Conservation (phyloP, 1,284 basidiomycete genomes). For the Cryptococcus floricola region DNA sequence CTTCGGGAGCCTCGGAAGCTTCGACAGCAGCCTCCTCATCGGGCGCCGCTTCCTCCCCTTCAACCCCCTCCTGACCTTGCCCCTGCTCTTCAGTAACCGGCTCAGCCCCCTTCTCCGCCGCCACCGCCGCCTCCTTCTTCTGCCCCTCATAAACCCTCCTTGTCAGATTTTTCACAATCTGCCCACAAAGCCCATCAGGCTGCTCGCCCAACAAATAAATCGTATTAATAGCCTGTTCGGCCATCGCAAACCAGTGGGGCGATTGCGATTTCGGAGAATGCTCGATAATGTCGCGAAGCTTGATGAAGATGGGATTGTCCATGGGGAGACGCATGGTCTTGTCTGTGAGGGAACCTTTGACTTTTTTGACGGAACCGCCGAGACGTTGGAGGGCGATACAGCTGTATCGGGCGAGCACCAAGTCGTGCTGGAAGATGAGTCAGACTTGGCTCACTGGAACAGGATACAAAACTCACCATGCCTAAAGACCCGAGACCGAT, state of each 20-base stretch:
- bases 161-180: conserved; percentile 77
- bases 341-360: conserved; percentile 90
- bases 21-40: conserved; percentile 20
- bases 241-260: conserved; percentile 93
- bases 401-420: conserved; percentile 86
- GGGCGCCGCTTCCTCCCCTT: conserved; percentile 10
- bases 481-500: conserved; percentile 85
- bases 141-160: conserved; percentile 59
- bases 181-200: conserved; percentile 79
- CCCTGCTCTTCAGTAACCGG: not conserved
- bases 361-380: conserved; percentile 91
- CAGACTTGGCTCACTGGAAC: not conserved
- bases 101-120: conserved; percentile 4
- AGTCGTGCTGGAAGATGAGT: conserved; percentile 61
- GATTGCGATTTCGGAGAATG: conserved; percentile 70
- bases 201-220: conserved; percentile 92
- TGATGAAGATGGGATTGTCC: conserved; percentile 79
- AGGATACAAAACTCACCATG: conserved; percentile 54
- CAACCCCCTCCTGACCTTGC: not conserved
- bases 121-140: conserved; percentile 3
- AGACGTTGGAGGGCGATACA: conserved; percentile 88
- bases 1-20: not conserved
- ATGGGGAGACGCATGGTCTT: conserved; percentile 83
- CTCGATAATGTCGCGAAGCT: conserved; percentile 73
- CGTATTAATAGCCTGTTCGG: conserved; percentile 95